Evolutionary conservation across 2,329 filamentous ascomycete species (phyloP).

Genomic region (Botrytis paeoniae): DNA sequence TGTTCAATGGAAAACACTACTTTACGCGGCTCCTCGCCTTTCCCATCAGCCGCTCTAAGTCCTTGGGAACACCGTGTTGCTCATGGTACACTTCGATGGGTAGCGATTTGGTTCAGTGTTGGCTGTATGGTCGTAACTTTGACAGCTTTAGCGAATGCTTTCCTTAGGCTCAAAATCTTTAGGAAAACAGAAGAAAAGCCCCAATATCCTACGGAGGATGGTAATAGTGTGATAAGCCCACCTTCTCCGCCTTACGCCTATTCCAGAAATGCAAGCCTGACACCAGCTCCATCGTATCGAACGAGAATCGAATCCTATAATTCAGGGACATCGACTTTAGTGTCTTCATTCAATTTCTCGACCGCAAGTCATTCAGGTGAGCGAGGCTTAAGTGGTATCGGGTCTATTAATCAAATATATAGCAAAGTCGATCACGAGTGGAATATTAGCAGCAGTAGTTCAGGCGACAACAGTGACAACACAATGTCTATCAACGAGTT

Average conservation of each 20-base stretch:
- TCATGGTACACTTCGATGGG: slow-evolving; percentile 18
- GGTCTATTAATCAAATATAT: slow-evolving; percentile 7
- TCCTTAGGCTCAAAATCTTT: slow-evolving; percentile 15
- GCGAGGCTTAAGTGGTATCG: slow-evolving; percentile 6
- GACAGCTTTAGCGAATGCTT: slow-evolving; percentile 12
- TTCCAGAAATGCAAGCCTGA: slow-evolving; percentile 4
- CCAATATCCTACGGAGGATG: neutral
- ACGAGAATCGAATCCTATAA: slow-evolving; percentile 14
- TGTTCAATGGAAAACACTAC: slow-evolving; percentile 35
- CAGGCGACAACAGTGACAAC: neutral
- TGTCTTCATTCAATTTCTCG: neutral
- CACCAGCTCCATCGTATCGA: slow-evolving; percentile 11
- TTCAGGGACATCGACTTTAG: neutral
- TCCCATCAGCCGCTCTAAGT: neutral
- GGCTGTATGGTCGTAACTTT: slow-evolving; percentile 1
- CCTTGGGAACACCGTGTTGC: slow-evolving; percentile 15
- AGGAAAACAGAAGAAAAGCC: neutral
- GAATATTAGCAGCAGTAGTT: neutral
- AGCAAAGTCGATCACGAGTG: neutral
- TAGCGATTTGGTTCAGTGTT: slow-evolving; percentile 18
- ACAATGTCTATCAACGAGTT: neutral
- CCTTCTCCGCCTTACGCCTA: slow-evolving; percentile 1
- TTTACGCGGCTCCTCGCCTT: slow-evolving; percentile 21
- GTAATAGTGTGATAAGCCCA: neutral
- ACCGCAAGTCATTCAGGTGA: neutral